These are phyloP conservation scores for Didymella glomerata DNA, from an alignment of 2,329 filamentous ascomycete genomes.

Conservation along the genomic window DNA sequence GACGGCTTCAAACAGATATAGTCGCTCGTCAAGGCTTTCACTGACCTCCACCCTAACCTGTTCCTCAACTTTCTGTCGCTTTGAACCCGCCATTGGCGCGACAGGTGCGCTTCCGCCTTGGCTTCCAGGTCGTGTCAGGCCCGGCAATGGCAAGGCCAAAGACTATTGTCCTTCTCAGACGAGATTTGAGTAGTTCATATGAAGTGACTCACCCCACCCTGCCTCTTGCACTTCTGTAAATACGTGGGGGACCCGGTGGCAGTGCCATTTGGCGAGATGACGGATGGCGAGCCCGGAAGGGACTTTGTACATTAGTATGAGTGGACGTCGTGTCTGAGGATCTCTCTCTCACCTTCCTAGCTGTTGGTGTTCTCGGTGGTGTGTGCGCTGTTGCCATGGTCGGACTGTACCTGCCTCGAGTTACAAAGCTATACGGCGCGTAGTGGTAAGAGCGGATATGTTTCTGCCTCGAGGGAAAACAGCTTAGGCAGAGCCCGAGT, in stretches of 20 bases:
- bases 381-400: slow-evolving; percentile 7
- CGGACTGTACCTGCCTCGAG: background rate
- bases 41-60: slow-evolving; percentile 10
- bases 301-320: background rate
- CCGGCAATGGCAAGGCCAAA: slow-evolving; percentile 3
- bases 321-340: background rate
- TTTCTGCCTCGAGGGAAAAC: background rate
- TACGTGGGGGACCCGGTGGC: background rate
- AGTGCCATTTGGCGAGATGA: background rate
- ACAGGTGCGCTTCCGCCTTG: background rate
- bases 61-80: slow-evolving; percentile 11
- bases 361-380: slow-evolving; percentile 16
- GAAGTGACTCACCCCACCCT: slow-evolving; percentile 15
- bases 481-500: background rate
- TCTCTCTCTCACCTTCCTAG: slow-evolving; percentile 15
- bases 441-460: background rate
- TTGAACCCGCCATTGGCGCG: background rate
- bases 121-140: background rate
- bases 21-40: background rate
- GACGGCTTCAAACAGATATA: background rate
- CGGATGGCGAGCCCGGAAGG: slow-evolving; percentile 1
- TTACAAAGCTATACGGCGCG: background rate
- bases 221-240: slow-evolving; percentile 22
- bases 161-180: background rate
- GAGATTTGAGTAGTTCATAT: background rate